Conservation (phyloP, 2,329 filamentous ascomycete species). For the Trichoderma koningii region DNA sequence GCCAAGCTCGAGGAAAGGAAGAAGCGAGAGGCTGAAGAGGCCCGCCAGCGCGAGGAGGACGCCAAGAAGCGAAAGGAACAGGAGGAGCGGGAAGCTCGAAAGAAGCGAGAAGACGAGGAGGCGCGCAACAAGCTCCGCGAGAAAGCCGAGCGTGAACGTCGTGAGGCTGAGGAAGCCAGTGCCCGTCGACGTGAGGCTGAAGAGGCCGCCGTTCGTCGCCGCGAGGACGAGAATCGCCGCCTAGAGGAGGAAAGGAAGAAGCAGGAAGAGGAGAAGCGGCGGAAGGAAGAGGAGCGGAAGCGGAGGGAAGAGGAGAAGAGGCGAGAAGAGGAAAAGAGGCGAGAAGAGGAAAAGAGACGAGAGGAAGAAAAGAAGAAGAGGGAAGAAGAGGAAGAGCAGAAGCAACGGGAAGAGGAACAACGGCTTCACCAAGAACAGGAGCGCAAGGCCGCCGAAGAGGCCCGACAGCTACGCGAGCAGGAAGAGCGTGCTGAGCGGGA, state of each 20-base stretch:
- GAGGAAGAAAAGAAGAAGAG: constrained; percentile 41
- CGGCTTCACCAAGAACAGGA: constrained; percentile 48
- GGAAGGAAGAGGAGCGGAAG: constrained; percentile 43
- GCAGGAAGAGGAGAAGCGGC: constrained; percentile 39
- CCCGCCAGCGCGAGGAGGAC: constrained; percentile 38
- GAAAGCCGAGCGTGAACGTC: constrained; percentile 42
- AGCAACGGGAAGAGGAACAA: constrained; percentile 51
- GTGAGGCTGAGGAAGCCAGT: constrained; percentile 42
- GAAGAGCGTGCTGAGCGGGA: constrained; percentile 52
- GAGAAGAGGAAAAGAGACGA: constrained; percentile 41
- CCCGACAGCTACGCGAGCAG: constrained; percentile 52
- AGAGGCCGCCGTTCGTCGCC: constrained; percentile 42
- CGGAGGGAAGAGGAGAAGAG: constrained; percentile 40
- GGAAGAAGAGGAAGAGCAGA: constrained; percentile 43
- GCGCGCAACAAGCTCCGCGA: constrained; percentile 38
- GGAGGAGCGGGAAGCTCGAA: constrained; percentile 43
- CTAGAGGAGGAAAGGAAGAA: constrained; percentile 47
- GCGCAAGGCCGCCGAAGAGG: constrained; percentile 52
- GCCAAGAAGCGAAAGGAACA: constrained; percentile 40
- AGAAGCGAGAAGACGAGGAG: constrained; percentile 43
- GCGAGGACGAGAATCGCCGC: constrained; percentile 41
- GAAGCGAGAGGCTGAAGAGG: constrained; percentile 39
- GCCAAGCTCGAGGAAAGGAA: constrained; percentile 43
- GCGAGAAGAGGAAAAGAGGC: constrained; percentile 44
- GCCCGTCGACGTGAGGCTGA: constrained; percentile 43